Evolutionary conservation across 345 rosid species (phyloP).

Genomic region (Luvunga scandens): DNA sequence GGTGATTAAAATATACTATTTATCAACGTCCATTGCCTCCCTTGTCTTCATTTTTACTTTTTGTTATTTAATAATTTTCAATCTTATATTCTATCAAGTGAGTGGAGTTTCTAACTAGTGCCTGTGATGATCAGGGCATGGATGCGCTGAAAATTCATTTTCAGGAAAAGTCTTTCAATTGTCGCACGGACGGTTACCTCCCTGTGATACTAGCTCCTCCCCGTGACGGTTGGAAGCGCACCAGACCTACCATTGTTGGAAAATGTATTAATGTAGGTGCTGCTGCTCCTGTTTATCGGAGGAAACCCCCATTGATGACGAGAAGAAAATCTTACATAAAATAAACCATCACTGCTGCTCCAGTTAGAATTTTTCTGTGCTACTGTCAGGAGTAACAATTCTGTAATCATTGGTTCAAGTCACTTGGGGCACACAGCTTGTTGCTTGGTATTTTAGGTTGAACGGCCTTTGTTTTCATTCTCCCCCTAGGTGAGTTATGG

Average conservation of each 20-base stretch:
- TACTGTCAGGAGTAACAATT: not conserved
- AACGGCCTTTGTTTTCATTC: conserved; percentile 32
- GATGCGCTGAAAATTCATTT: conserved; percentile 24
- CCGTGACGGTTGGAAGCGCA: conserved; percentile 28
- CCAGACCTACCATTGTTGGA: conserved; percentile 21
- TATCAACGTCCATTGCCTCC: not conserved
- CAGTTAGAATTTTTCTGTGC: too few species aligned
- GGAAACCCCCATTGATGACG: not conserved
- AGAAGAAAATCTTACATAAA: not conserved
- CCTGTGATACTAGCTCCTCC: conserved; percentile 46
- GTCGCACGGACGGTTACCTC: conserved; percentile 34
- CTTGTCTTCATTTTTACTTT: not conserved
- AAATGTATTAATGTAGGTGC: not conserved
- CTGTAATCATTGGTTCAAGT: not conserved
- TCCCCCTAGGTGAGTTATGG: conserved; percentile 25
- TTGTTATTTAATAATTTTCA: too few species aligned
- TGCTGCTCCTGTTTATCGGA: not conserved
- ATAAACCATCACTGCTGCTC: too few species aligned
- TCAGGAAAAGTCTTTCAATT: conserved; percentile 29
- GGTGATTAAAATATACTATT: conserved; percentile 20
- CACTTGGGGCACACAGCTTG: not conserved
- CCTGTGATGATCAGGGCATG: conserved; percentile 23
- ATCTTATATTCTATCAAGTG: too few species aligned
- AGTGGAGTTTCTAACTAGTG: too few species aligned
- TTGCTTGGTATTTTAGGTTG: not conserved